Evolutionary conservation across 75 land plant genomes (phyloP), one percentile per base, ranked within the genome.

Genomic region (Chamaecyparis obtusa): DNA sequence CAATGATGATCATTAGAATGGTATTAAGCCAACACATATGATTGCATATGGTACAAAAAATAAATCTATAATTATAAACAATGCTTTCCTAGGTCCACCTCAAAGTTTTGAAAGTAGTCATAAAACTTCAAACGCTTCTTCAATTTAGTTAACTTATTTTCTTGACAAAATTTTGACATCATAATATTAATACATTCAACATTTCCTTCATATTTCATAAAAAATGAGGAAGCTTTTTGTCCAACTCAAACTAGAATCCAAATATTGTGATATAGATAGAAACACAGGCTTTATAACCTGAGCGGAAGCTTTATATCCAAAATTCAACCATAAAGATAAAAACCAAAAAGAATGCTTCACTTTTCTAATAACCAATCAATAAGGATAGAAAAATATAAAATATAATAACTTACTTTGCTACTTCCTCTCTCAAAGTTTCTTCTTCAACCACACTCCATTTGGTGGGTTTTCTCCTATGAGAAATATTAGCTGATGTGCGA

Each of bases 371-470:
- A 80, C 19, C 24, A 36, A 9, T 44, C 48, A 80, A 44, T 16
- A 24, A 80, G 49, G n/a, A 80, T 19, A 37, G 30, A 87, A 55
- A 79, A 87, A 69, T 13, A 51, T 41, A 55, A 79, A 87, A 69
- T 13, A 51, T 41, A 56, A 57, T 21, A 44, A 64, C 90, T 78
- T 90, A 93, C 94, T 85, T 85, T 24, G 84, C 71, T 19, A 93
- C 94, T 21, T 80, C 94, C 19, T 76, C 86, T 77, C 86, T 90
- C 83, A 93, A 87, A 71, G 91, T 86, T 48, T 91, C 91, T 81
- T 93, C 94, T 86, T 93, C 94, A 21, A 83, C 0, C 21, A 48
- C 2, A 84, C 80, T 93, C 92, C 92, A 93, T 60, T 41, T 87
- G 54, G 67, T 91, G 44, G 6, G 16, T 55, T 82, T 86, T 83